phyloP scores from a whole-genome alignment of 495 filamentous ascomycete species.

The Penicillium soppii region DNA sequence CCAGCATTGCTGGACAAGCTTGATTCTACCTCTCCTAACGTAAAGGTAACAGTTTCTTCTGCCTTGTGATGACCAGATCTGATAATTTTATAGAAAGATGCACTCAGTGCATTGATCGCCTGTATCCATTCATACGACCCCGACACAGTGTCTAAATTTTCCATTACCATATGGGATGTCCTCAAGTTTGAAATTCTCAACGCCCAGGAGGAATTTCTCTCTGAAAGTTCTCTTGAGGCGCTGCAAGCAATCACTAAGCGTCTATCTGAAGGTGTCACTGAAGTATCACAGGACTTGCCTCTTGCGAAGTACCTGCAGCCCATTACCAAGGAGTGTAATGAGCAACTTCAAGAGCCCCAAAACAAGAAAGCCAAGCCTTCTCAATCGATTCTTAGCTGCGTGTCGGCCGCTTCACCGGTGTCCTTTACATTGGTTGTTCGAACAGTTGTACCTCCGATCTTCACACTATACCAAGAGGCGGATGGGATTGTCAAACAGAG shows the following conservation, averaged over 20 bases:
- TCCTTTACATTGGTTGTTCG: slow-evolving; percentile 56
- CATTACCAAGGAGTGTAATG: slow-evolving; percentile 68
- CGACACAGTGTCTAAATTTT: slow-evolving; percentile 64
- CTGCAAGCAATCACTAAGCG: slow-evolving; percentile 56
- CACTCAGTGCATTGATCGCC: slow-evolving; percentile 62
- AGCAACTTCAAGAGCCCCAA: slow-evolving; percentile 71
- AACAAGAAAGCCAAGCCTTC: slow-evolving; percentile 72
- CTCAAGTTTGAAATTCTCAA: slow-evolving; percentile 78
- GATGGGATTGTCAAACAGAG: slow-evolving; percentile 66
- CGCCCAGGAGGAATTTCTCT: slow-evolving; percentile 68
- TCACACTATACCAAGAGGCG: slow-evolving; percentile 63
- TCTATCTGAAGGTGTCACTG: slow-evolving; percentile 52
- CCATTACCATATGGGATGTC: slow-evolving; percentile 69
- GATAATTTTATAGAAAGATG: slow-evolving; percentile 57
- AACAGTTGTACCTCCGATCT: slow-evolving; percentile 56
- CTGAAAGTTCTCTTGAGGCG: slow-evolving; percentile 56
- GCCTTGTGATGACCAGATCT: slow-evolving; percentile 15
- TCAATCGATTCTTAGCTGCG: slow-evolving; percentile 58
- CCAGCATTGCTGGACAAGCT: slow-evolving; percentile 72
- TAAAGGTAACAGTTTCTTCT: slow-evolving; percentile 52
- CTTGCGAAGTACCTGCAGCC: slow-evolving; percentile 62
- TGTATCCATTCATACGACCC: slow-evolving; percentile 62
- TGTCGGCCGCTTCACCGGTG: slow-evolving; percentile 55
- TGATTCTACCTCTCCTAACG: slow-evolving; percentile 71
- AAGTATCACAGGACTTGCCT: slow-evolving; percentile 49